Percentiles rank a stretch among this genome's conserved stretches.
Evolutionary conservation across 208 protist species (phyloP).

Genomic region (Tritrichomonas musculus): DNA sequence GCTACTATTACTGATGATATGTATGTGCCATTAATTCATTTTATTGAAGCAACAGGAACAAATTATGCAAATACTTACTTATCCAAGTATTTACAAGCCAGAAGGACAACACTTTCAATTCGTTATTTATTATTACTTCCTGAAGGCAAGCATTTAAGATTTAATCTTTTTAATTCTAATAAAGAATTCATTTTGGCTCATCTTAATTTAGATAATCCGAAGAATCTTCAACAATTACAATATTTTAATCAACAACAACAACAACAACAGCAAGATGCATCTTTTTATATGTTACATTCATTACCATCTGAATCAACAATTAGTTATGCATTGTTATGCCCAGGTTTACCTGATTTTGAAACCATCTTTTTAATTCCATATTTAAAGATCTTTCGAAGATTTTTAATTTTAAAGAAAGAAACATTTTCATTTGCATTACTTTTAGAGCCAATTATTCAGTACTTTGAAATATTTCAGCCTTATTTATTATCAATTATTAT

Average conservation of each 20-base stretch:
- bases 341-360: background rate
- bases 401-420: background rate
- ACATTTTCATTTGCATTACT: background rate
- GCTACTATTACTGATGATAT: background rate
- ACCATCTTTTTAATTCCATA: background rate
- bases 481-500: no score
- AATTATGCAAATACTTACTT: background rate
- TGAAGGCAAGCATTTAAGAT: background rate
- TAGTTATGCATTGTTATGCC: background rate
- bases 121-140: background rate
- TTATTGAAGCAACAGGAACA: background rate
- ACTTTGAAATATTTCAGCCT: background rate
- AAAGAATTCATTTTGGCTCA: background rate
- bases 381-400: background rate
- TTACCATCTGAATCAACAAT: background rate
- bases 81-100: background rate
- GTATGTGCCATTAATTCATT: background rate
- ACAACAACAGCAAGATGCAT: no score
- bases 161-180: background rate
- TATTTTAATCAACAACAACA: no score
- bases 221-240: no score
- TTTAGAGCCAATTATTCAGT: background rate
- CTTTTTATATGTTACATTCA: no score
- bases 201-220: background rate
- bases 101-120: background rate